Base-by-base conservation (phyloP, 495 filamentous ascomycete genomes). In the Aspergillus conjunctus region DNA sequence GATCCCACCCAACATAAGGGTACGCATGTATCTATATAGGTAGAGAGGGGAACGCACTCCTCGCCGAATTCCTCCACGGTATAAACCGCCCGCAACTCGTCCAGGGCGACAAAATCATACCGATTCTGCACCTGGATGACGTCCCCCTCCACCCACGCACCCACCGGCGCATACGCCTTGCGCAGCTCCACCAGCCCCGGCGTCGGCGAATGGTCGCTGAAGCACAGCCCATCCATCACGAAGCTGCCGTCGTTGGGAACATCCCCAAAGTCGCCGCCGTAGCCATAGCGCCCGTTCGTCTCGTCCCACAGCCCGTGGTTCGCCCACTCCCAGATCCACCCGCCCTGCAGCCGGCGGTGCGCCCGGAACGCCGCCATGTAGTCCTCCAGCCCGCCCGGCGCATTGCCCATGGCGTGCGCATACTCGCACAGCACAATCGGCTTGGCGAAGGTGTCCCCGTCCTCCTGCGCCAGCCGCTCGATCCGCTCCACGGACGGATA, bases 251-350 rank as follows among this genome's bases (percentile, higher is more conserved):
- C 86, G 60, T 89, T 87, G 0, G 86, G 87, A 5, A 75, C 59
- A 56, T 90, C 87, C 4, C 81, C 84, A 71, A 88, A 88, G 57
- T 90, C 87, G 1, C 87, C 87, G 1, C 87, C 87, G 51, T 87
- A 89, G 7, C 77, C 87, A 59, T 87, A 89, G 60, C 81, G 88
- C 15, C 62, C 44, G 58, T 56, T 51, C 55, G 20, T 70, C 59
- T 81, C 80, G 7, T 83, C 82, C 61, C 79, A 71, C 1, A 91
- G 73, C 1, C 88, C 87, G 56, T 89, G 87, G 64, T 89, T 90
- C 1, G 85, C 82, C 87, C 87, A 90, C 66, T 89, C 87, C 87
- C 88, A 91, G 30, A 89, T 81, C 56, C 86, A 90, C 7, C 88
- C 88, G 1, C 88, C 88, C 64, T 89, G 86, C 7, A 91, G 76